These are phyloP conservation scores for Coccomyxa subellipsoidea DNA, from an alignment of 163 green algal genomes.

Conservation along the genomic window DNA sequence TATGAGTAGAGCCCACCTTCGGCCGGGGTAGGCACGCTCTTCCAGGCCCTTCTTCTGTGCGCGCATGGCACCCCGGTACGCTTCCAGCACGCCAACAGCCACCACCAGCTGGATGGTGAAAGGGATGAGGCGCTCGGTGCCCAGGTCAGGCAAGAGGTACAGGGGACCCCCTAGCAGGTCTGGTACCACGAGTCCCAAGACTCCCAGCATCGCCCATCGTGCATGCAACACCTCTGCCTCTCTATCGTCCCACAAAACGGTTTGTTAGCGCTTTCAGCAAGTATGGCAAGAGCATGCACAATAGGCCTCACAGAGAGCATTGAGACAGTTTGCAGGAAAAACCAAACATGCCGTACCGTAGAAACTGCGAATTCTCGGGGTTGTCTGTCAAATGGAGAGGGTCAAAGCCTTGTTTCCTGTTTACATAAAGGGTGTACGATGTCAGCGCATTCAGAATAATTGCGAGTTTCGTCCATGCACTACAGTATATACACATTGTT, in stretches of 20 bases:
- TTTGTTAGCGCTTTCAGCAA: not conserved
- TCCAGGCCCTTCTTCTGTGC: slow-evolving; percentile 1
- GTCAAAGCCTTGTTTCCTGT: not conserved
- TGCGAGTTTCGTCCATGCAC: no score
- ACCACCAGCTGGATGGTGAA: slow-evolving; percentile 24
- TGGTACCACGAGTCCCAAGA: slow-evolving; percentile 23
- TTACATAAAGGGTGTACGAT: no score
- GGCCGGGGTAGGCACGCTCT: not conserved
- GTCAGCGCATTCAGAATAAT: no score
- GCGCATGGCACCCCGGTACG: slow-evolving; percentile 9
- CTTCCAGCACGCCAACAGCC: slow-evolving; percentile 16
- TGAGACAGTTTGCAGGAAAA: not conserved
- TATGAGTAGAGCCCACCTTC: no score
- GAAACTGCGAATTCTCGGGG: not conserved
- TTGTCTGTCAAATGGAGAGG: not conserved
- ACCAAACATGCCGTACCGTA: not conserved
- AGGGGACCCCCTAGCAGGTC: slow-evolving; percentile 20
- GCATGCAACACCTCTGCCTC: slow-evolving; percentile 28
- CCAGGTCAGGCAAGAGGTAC: slow-evolving; percentile 22
- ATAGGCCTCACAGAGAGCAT: not conserved
- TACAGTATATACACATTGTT: no score
- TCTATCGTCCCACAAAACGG: not conserved
- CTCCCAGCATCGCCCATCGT: slow-evolving; percentile 27
- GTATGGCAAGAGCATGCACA: not conserved
- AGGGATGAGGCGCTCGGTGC: slow-evolving; percentile 13